Evolutionary conservation across 2,329 filamentous ascomycete species (phyloP).

Genomic region (Xylariaceae sp.): DNA sequence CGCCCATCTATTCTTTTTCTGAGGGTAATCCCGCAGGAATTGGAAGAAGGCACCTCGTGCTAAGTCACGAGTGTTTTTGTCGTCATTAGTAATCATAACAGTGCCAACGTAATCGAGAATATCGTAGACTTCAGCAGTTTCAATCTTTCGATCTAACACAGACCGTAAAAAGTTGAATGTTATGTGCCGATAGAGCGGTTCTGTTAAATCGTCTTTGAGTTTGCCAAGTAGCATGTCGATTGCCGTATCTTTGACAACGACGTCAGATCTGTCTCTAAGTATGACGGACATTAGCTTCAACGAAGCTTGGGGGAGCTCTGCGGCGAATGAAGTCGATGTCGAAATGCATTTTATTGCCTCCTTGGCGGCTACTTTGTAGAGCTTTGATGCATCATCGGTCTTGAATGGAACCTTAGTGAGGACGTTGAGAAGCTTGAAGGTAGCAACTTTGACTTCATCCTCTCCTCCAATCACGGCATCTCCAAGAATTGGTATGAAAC

Average conservation of each 20-base stretch:
- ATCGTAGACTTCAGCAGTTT: constrained; percentile 87
- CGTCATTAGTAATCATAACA: constrained; percentile 95
- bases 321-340: constrained; percentile 70
- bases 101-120: constrained; percentile 81
- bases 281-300: constrained; percentile 84
- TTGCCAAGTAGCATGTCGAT: constrained; percentile 78
- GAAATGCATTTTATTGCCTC: constrained; percentile 82
- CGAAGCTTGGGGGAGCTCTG: constrained; percentile 80
- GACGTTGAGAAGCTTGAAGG: constrained; percentile 77
- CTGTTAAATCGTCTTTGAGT: constrained; percentile 82
- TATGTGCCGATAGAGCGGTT: constrained; percentile 85
- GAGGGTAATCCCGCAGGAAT: constrained; percentile 91
- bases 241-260: constrained; percentile 73
- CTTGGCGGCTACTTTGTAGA: constrained; percentile 73
- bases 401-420: constrained; percentile 80
- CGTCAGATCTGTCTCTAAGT: constrained; percentile 72
- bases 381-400: constrained; percentile 58
- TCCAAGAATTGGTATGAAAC: constrained; percentile 84
- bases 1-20: constrained; percentile 80
- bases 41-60: constrained; percentile 89
- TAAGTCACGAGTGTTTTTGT: constrained; percentile 79
- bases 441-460: constrained; percentile 87
- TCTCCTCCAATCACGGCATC: constrained; percentile 80
- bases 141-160: constrained; percentile 76
- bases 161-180: constrained; percentile 92